Evolutionary conservation across 179 eudicot genomes (phyloP), one percentile per base, ranked within the genome.

Genomic region (Beta lomatogona): DNA sequence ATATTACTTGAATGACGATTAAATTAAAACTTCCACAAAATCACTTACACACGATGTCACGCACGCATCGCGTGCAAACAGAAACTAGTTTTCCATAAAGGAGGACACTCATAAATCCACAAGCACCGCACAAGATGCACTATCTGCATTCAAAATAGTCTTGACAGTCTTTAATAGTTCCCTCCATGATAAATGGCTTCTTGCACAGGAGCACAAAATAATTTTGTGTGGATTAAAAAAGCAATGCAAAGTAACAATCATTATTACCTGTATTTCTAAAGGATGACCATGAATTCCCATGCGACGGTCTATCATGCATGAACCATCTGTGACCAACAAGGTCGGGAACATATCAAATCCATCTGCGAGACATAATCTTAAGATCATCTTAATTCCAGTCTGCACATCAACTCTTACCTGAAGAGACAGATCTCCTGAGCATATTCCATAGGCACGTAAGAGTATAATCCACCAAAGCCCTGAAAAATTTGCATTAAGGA

Each of bases 201-300:
- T 36, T 28, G 44, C 52, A 16, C 10, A 31, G 22, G 3, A 22
- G 44, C 69, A 68, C n/a, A 44, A 12, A 36, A 4, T 14, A 18
- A 21, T 41, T n/a, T 14, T n/a, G 10, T 10, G 48, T n/a, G 21
- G 65, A 59, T 16, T 53, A 9, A 75, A 53, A 73, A 36, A 44
- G 60, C 7, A 53, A 52, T 28, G 13, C 57, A 53, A 50, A 10
- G 12, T 31, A 75, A 5, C 41, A 36, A 13, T 8, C 21, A 81
- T 63, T 58, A 48, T 31, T 70, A 86, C 88, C 86, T 86, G 88
- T 63, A 86, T 86, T 77, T 86, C 89, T 77, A 86, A 71, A 79
- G 89, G 89, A 79, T 86, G 89, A 46, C 89, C 89, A 82, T 86
- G 89, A 65, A 86, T 84, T 79, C 89, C 87, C 89, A 86, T 86